A percentile compares a stretch with the other conserved stretches of the same genome.
phyloP scores from a whole-genome alignment of 306 rosid species.

The Psophocarpus tetragonolobus region DNA sequence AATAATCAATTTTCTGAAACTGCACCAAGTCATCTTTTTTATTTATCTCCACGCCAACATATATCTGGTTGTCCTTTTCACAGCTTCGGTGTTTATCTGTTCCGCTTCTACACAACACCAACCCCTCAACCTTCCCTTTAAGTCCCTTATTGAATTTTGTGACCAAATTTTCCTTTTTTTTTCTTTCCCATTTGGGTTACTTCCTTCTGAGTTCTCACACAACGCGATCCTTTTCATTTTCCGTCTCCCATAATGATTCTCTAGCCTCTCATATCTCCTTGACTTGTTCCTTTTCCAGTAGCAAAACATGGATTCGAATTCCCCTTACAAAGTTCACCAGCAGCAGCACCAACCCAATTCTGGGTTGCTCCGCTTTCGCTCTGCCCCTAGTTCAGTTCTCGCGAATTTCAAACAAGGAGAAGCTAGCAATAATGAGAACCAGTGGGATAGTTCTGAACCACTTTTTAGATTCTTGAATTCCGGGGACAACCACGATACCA shows the following conservation, averaged over 20 bases:
- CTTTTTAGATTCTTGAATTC: conserved; percentile 47
- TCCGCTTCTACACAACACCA: background rate
- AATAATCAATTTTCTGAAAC: conserved; percentile 22
- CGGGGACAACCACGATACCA: conserved; percentile 1
- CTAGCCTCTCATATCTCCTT: conserved; percentile 34
- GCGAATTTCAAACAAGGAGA: conserved; percentile 38
- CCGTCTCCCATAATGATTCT: conserved; percentile 28
- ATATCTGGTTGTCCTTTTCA: conserved; percentile 29
- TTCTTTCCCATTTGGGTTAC: conserved; percentile 40
- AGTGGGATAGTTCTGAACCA: conserved; percentile 45
- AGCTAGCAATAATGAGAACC: conserved; percentile 25
- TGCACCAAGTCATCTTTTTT: conserved; percentile 23
- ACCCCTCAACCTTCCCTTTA: conserved; percentile 35
- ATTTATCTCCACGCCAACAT: background rate
- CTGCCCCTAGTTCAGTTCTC: conserved; percentile 59
- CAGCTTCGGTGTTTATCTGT: conserved; percentile 12
- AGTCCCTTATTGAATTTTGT: conserved; percentile 37
- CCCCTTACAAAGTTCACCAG: conserved; percentile 40
- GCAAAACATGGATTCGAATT: conserved; percentile 62
- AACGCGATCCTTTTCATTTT: background rate
- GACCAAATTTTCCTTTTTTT: background rate
- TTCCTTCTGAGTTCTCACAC: conserved; percentile 8
- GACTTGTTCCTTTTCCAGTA: background rate
- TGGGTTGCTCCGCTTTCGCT: conserved; percentile 75
- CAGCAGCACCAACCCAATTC: conserved; percentile 50